Evolutionary conservation across 225 moss, liverwort and hornwort genomes (phyloP).

Genomic region (Climacium dendroides): DNA sequence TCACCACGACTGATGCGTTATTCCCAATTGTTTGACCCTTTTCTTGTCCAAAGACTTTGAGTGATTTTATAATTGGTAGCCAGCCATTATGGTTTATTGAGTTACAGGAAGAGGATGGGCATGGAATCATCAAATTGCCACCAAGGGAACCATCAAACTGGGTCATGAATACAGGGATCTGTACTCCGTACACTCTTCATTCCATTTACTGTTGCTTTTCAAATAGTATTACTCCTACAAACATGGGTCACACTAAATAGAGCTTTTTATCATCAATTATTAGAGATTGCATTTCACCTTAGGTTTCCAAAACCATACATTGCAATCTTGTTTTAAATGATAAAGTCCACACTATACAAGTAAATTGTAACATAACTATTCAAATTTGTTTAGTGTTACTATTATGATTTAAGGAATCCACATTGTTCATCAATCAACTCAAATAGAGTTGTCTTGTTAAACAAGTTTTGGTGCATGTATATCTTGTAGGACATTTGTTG

Average conservation of each 20-base stretch:
- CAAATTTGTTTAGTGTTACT: not conserved
- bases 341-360: not conserved
- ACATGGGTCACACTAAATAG: no score
- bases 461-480: no score
- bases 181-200: not conserved
- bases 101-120: not conserved
- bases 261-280: not conserved
- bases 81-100: not conserved
- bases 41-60: not conserved
- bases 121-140: not conserved
- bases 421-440: no score
- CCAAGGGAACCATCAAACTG: not conserved
- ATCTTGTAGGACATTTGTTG: no score
- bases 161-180: not conserved
- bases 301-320: not conserved
- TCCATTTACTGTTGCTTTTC: not conserved
- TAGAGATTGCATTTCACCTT: not conserved
- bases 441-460: not conserved
- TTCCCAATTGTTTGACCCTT: not conserved
- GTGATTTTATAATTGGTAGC: not conserved
- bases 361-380: not conserved
- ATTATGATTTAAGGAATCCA: rapidly evolving
- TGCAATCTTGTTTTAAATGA: not conserved
- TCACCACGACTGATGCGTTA: no score
- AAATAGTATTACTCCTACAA: not conserved